Percentiles rank a stretch among this genome's conserved stretches.
These are phyloP conservation scores for Apostasia shenzhenica DNA, from an alignment of 106 monocot species.

Conservation along the genomic window DNA sequence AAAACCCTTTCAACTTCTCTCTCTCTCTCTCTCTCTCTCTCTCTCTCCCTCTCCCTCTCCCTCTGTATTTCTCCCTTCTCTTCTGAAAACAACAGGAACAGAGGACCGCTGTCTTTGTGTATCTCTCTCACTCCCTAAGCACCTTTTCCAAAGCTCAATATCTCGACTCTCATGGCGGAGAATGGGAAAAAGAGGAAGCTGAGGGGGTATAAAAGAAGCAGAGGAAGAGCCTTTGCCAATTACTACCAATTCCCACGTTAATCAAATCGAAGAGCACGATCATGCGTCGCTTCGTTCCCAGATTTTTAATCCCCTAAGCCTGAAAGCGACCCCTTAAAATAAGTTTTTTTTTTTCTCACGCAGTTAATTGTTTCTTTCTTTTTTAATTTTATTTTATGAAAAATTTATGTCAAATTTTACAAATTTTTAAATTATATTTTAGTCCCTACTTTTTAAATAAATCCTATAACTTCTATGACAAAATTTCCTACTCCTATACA, in stretches of 20 bases:
- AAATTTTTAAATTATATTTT: no score
- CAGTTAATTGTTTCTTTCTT: no score
- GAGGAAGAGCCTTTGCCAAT: neutral
- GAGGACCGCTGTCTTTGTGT: no score
- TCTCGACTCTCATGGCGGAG: neutral
- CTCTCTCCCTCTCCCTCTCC: neutral
- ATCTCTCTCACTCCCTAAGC: no score
- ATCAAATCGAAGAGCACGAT: slow-evolving; percentile 23
- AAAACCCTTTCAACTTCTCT: neutral
- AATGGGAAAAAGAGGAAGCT: neutral
- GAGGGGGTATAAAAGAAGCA: slow-evolving; percentile 3
- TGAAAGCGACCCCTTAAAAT: no score
- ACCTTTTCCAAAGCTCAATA: neutral
- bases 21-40: neutral
- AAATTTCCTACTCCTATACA: no score
- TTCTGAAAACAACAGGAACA: slow-evolving; percentile 5
- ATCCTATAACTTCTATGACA: no score
- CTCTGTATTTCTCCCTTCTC: neutral
- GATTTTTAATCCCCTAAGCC: neutral
- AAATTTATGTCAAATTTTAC: no score
- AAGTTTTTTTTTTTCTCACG: no score
- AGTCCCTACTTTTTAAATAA: no score
- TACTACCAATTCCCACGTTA: slow-evolving; percentile 21
- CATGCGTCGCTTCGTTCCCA: neutral
- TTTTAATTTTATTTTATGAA: no score